Evolutionary conservation across 805 yeast genomes (phyloP), one percentile per base, ranked within the genome.

Genomic region (Yarrowia alimentaria): DNA sequence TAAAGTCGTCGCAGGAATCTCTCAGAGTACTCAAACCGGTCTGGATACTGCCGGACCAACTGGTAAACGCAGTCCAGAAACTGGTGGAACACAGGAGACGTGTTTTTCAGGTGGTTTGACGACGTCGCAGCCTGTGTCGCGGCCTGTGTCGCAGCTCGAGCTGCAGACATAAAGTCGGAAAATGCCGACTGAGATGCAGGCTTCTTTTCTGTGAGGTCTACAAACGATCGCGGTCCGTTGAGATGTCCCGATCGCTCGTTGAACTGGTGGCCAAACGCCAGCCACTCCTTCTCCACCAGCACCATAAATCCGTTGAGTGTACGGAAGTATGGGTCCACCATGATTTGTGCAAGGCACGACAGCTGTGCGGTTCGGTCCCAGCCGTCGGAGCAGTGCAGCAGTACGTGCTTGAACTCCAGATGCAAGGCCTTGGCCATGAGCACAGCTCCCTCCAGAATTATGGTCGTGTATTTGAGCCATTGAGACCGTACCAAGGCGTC

Each of bases 321-420:
- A 57, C 99, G 74, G 65, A 75, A 93, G 63, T 78, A 87, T 0
- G 98, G 97, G 64, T 93, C 98, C 7, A 90, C 70, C 61, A 96
- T 86, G 5, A 93, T 67, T 66, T 91, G 91, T 18, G 90, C 78
- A 55, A 93, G 68, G 2, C 96, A 83, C 5, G 89, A 76, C 1
- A 90, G 78, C 63, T 93, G 98, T 0, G 97, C 80, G 0, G 99
- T 93, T 53, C 99, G 72, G 63, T 93, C 99, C 99, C 99, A 93
- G 1, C 99, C 99, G 69, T 93, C 99, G 0, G 97, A 88, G 64
- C 99, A 93, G 68, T 93, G 99, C 6, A 93, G 76, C 8, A 93
- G 63, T 4, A 91, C 75, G 64, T 91, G 94, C 14, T 93, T 84
- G 55, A 81, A 79, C 64, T 88, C 87, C 58, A 83, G 78, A 50